These are phyloP conservation scores for Carex arenaria DNA, from an alignment of 202 grass and related monocot species.

Conservation along the genomic window DNA sequence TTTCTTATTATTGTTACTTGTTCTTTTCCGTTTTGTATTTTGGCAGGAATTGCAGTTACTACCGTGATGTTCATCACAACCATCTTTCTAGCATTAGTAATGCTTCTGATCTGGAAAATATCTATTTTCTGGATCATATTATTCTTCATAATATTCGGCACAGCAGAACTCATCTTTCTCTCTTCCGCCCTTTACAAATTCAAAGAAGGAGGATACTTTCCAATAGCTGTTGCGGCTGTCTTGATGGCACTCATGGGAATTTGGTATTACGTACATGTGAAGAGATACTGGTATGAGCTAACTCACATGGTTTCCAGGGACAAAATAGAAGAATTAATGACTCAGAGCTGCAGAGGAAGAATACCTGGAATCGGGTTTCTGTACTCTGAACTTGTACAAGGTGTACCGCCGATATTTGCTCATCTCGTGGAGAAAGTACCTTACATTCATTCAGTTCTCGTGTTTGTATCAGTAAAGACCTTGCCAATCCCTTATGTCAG, in stretches of 20 bases:
- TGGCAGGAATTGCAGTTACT: constrained; percentile 41
- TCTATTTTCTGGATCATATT: constrained; percentile 30
- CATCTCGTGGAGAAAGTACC: constrained; percentile 58
- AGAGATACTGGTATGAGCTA: constrained; percentile 57
- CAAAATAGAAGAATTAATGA: constrained; percentile 29
- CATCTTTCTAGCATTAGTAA: constrained; percentile 40
- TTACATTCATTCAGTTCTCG: constrained; percentile 51
- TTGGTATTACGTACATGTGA: constrained; percentile 57
- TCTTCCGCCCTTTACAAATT: constrained; percentile 55
- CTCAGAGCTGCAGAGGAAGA: constrained; percentile 26
- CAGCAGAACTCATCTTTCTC: constrained; percentile 35
- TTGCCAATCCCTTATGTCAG: constrained; percentile 50
- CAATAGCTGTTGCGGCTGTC: constrained; percentile 39
- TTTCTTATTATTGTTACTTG: neutral
- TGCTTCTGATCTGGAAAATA: constrained; percentile 48
- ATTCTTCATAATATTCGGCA: constrained; percentile 24
- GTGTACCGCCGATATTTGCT: constrained; percentile 54
- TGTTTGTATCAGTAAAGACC: constrained; percentile 73
- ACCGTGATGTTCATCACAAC: constrained; percentile 46
- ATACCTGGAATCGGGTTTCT: constrained; percentile 56
- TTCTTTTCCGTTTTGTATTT: neutral
- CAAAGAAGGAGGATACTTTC: constrained; percentile 41
- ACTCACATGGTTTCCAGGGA: constrained; percentile 29
- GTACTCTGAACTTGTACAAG: constrained; percentile 74
- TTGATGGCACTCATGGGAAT: constrained; percentile 58